Evolutionary conservation across 768 basidiomycete genomes (phyloP), one percentile per base, ranked within the genome.

Genomic region (Termitomyces eurrhizus): DNA sequence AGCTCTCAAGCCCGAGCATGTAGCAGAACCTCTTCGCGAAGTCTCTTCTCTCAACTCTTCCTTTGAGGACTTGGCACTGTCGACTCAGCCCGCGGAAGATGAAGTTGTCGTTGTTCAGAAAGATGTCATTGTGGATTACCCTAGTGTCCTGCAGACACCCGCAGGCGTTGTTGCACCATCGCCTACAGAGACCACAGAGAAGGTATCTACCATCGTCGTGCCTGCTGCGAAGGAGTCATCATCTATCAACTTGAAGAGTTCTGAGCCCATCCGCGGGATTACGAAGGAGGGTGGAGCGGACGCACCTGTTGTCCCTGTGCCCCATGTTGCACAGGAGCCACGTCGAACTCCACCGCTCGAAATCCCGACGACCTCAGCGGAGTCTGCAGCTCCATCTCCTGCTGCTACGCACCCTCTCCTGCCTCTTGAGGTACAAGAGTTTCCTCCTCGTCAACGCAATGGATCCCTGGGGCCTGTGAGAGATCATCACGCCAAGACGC

Each of bases 11-110:
- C 33, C 37, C 13, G 49, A 41, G 3, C n/a, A 39, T 13, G 21
- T 32, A 29, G n/a, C 18, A 18, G 50, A 56, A n/a, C 50, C 54
- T 36, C 55, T 61, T 26, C 49, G 42, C 37, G 55, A 56, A 24
- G 55, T 52, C 13, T 56, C 60, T 12, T 61, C 60, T 36, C 60
- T 61, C 26, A 61, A 61, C 37, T 61, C 60, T 50, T 61, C 60
- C 46, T 61, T 61, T 50, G 60, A 61, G 49, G 60, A 61, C 33
- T 55, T 61, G 14, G 41, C 54, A 7, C 2, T 49, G 11, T 37
- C 60, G 16, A 16, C 50, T 8, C 49, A 45, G 16, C 60, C 46
- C 26, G 18, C 26, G 37, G 60, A 44, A 33, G 55, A 57, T 9
- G 60, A 50, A 24, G 14, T 54, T n/a, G 44, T 44, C 52, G 29